Evolutionary conservation across 1,139 yeast species (phyloP), one percentile per base, ranked within the genome.

Genomic region (Candida sp.): DNA sequence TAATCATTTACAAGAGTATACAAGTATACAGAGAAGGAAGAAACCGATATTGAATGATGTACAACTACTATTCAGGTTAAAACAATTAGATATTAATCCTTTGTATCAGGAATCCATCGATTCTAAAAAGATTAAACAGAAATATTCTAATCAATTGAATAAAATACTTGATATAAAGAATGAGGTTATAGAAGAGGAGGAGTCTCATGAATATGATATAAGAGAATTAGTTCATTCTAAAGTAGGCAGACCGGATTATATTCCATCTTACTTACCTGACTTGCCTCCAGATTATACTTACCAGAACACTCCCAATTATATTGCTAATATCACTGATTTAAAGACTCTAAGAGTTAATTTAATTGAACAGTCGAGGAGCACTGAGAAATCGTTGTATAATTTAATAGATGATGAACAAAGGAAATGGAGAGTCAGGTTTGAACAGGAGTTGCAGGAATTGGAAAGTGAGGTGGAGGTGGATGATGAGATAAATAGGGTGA

Each of bases 211-310:
- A n/a, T 75, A 77, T 42, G 80, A 77, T 46, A 70, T 79, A 5
- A 66, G 79, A 1, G 68, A 70, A 40, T 65, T 82, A 34, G 75
- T 82, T 5, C 87, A 93, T 0, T 72, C 82, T 15, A 68, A 73
- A 11, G 68, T 75, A 25, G 56, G 63, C 21, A 63, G 71, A 35
- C 82, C 81, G 11, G 56, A 60, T 2, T 80, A 82, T 51, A 75
- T 87, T 4, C 95, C 95, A 0, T 55, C 66, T 4, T 89, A 89
- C 81, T 68, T 91, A 55, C 98, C 98, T 0, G 82, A 81, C 21
- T 72, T 90, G 33, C 98, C 98, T 1, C 97, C 98, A 0, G 96
- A 88, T 55, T 95, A 90, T 62, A 91, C 98, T 0, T 91, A 85
- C 58, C 82, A 81, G 61, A 76, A 81, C 42, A 87, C 97, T 0